Evolutionary conservation across 495 filamentous ascomycete genomes (phyloP).

Genomic region (Filosporella fistucella): DNA sequence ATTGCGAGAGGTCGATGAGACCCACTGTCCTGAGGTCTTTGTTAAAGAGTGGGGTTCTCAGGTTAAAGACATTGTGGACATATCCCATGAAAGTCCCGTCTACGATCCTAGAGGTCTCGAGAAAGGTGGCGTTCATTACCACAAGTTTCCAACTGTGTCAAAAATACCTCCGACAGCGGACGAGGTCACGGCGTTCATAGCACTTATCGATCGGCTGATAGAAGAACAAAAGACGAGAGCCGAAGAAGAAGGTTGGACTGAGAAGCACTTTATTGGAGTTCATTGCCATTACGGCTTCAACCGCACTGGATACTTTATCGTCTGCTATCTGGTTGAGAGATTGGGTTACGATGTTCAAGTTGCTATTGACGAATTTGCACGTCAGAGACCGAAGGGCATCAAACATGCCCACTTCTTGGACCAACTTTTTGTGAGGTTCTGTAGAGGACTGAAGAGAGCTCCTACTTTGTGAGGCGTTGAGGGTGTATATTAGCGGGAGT

Average conservation of each 20-base stretch:
- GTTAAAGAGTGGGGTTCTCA: constrained; percentile 57
- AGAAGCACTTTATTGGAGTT: constrained; percentile 60
- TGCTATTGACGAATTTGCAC: constrained; percentile 77
- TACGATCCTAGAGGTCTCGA: constrained; percentile 77
- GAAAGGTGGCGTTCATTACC: constrained; percentile 67
- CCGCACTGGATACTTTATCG: constrained; percentile 70
- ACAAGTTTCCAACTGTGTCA: constrained; percentile 86
- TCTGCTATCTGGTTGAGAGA: constrained; percentile 85
- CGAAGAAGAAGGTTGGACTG: constrained; percentile 22
- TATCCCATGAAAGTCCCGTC: constrained; percentile 80
- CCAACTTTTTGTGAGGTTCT: constrained; percentile 75
- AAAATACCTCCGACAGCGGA: constrained; percentile 75
- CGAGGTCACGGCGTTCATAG: constrained; percentile 74
- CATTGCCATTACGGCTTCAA: constrained; percentile 65
- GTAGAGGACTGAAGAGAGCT: constrained; percentile 22
- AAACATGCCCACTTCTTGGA: constrained; percentile 87
- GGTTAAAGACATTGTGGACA: constrained; percentile 79
- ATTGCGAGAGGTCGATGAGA: constrained; percentile 77
- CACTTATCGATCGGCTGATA: constrained; percentile 67
- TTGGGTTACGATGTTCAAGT: constrained; percentile 66
- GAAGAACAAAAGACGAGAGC: constrained; percentile 42
- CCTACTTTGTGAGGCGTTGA: constrained; percentile 24
- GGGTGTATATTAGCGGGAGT: too few relatives aligned
- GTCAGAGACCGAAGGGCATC: constrained; percentile 73
- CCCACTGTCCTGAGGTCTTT: constrained; percentile 74